Percentiles rank a stretch among this genome's conserved stretches.
phyloP scores from a whole-genome alignment of 2,329 filamentous ascomycete species.

The Remersonia thermophila region DNA sequence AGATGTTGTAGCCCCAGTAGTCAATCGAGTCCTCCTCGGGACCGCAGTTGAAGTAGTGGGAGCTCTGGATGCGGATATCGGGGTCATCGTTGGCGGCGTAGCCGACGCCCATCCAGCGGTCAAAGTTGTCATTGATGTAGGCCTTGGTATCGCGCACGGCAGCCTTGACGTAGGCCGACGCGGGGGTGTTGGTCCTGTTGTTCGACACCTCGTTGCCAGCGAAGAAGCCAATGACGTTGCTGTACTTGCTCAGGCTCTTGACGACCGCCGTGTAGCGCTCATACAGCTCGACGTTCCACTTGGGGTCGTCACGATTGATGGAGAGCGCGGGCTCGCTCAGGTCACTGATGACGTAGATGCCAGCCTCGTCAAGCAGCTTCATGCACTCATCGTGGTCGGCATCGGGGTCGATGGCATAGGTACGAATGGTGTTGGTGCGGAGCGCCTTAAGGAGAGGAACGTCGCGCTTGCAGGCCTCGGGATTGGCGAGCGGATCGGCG shows the following conservation, averaged over 20 bases:
- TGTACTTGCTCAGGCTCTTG: slow-evolving; percentile 68
- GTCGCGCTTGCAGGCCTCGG: slow-evolving; percentile 64
- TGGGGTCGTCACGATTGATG: slow-evolving; percentile 69
- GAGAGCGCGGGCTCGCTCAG: slow-evolving; percentile 69
- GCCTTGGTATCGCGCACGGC: slow-evolving; percentile 92
- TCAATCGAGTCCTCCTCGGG: slow-evolving; percentile 57
- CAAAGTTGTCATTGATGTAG: slow-evolving; percentile 72
- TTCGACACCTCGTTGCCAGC: slow-evolving; percentile 97
- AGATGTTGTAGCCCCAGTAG: slow-evolving; percentile 99
- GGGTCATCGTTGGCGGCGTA: slow-evolving; percentile 94
- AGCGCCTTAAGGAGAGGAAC: slow-evolving; percentile 68
- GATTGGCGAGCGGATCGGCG: slow-evolving; percentile 71
- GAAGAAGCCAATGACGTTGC: slow-evolving; percentile 94
- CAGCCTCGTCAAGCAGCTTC: slow-evolving; percentile 64
- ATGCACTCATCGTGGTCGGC: slow-evolving; percentile 75
- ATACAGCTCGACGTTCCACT: slow-evolving; percentile 71
- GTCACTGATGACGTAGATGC: slow-evolving; percentile 93
- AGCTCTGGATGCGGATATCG: slow-evolving; percentile 67
- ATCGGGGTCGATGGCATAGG: slow-evolving; percentile 80
- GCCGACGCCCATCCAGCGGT: slow-evolving; percentile 75
- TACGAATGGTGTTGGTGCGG: slow-evolving; percentile 84
- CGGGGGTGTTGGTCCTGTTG: slow-evolving; percentile 72
- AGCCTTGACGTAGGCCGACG: slow-evolving; percentile 93
- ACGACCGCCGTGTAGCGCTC: slow-evolving; percentile 73
- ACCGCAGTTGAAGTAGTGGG: slow-evolving; percentile 92